phyloP scores from a whole-genome alignment of 345 rosid genomes.

The Raphanus sativus region DNA sequence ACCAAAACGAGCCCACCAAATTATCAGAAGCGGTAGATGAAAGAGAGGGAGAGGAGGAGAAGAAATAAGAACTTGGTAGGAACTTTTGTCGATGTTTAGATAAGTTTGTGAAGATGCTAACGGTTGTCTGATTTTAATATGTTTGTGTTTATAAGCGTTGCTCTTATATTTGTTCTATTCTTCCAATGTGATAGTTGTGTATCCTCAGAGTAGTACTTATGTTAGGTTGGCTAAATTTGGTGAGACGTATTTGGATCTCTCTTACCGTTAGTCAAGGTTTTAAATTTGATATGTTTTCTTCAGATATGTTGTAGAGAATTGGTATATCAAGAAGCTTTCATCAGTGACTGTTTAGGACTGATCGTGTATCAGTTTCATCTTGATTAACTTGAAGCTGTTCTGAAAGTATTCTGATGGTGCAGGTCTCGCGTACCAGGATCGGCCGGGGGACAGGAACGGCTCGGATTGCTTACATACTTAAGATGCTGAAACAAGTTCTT shows the following conservation, averaged over 20 bases:
- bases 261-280: neutral
- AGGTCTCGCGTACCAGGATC: no score
- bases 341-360: neutral
- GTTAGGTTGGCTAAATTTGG: neutral
- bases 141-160: no score
- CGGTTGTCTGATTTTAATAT: no score
- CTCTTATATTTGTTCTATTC: no score
- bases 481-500: no score
- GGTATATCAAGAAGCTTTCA: neutral
- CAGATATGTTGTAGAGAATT: neutral
- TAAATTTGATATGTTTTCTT: neutral
- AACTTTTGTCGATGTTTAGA: neutral
- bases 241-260: neutral
- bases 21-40: slow-evolving; percentile 75
- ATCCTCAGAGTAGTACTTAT: no score
- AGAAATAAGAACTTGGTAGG: neutral
- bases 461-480: no score
- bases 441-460: no score
- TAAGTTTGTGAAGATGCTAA: neutral
- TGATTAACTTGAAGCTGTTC: neutral
- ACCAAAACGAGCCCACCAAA: slow-evolving; percentile 86
- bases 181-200: no score
- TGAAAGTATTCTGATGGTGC: neutral
- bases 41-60: slow-evolving; percentile 49
- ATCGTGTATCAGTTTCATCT: neutral